Percentiles rank a stretch among this genome's conserved stretches.
Evolutionary conservation across 2,329 filamentous ascomycete genomes (phyloP).

Genomic region (Camillea tinctor): DNA sequence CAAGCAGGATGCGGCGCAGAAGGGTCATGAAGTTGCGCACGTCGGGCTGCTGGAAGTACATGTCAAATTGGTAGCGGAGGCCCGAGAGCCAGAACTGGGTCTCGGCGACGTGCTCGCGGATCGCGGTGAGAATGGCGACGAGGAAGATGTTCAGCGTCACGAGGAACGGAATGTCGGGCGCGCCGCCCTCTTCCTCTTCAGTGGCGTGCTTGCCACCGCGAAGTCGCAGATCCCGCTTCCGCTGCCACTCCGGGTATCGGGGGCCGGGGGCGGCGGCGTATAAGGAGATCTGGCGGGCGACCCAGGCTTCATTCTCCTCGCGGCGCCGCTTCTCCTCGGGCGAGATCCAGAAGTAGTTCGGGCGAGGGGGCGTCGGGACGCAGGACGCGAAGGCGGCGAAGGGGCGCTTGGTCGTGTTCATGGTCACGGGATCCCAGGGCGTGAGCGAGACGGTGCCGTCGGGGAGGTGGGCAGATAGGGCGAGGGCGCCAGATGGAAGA

Average conservation of each 20-base stretch:
- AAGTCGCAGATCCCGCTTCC: not conserved
- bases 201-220: not conserved
- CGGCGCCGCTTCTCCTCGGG: not conserved
- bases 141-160: not conserved
- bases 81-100: not conserved
- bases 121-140: not conserved
- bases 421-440: not conserved
- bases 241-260: not conserved
- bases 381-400: not conserved
- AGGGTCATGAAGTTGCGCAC: not conserved
- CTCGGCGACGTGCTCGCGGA: not conserved
- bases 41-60: not conserved
- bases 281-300: not conserved
- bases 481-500: not conserved
- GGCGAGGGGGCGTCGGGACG: not conserved
- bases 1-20: not conserved
- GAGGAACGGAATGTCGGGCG: too few relatives aligned
- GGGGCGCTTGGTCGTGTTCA: not conserved
- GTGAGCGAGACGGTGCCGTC: not conserved
- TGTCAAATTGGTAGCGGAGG: not conserved
- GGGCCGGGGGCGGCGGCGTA: not conserved
- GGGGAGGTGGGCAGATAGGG: not conserved
- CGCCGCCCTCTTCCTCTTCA: not conserved
- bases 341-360: not conserved
- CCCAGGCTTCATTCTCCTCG: not conserved